Base-by-base conservation (phyloP, 495 filamentous ascomycete genomes). In the Poronia punctata region DNA sequence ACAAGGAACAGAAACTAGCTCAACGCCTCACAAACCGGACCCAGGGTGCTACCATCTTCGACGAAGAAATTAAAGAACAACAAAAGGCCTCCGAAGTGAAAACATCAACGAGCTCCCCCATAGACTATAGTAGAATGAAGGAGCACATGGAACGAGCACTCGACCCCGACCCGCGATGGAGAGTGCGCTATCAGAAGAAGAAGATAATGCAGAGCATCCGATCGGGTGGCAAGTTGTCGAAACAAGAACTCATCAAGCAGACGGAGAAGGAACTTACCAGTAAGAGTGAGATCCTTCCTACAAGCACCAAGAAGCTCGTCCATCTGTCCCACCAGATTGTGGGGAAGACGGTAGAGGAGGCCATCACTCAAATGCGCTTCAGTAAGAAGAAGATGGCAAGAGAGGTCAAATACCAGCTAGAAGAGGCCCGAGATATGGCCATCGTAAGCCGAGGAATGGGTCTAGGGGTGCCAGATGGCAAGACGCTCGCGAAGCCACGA, bases 311-410 rank as follows among this genome's bases (percentile, higher is more conserved):
- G 78, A 97, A 97, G 70, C 72, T 98, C 35, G 79, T 78, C 3
- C 74, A 79, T 12, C 62, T 98, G 38, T 84, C 88, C 23, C 74
- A 79, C 20, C 92, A 96, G 68, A 92, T 98, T 54, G 68, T 75
- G 1, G 92, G 92, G 26, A 96, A 95, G 79, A 82, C 79, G 19
- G 70, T 98, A 50, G 86, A 86, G 28, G 90, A 98, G 21, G 92
- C 92, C 10, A 85, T 97, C 43, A 63, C 83, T 48, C 92, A 98
- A 74, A 95, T 98, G 90, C 78, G 81, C 24, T 95, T 88, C 64
- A 86, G 80, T 62, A 84, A 85, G 74, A 98, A 98, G 78, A 89
- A 87, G 72, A 85, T 79, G 34, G 87, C 92, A 8, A 70, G 72
- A 55, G 85, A 94, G 53, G 83, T 96, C 10, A 58, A 72, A 40